Evolutionary conservation across 345 rosid genomes (phyloP), one percentile per base, ranked within the genome.

Genomic region (Eutrema heterophyllum): DNA sequence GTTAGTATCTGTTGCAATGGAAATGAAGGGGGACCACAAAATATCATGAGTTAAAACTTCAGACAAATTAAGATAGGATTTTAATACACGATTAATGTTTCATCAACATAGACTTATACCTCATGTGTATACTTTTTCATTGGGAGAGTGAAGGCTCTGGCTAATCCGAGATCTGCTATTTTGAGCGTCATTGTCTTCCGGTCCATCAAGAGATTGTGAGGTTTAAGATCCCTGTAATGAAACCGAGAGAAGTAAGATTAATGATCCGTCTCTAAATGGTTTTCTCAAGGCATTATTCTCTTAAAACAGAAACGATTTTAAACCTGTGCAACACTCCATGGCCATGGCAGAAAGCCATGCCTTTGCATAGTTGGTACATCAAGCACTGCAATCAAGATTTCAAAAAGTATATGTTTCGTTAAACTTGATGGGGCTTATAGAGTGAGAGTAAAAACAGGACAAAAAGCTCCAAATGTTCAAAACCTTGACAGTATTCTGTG

Each of bases 281-380:
- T 24, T 7, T 12, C 40, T 9, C 32, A 48, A 52, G 3, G 35
- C 61, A 56, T 9, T 38, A 15, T 45, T 36, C 1, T 27, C 44
- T 50, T 36, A 2, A 39, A 21, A 14, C 32, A 35, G 35, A 45
- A 56, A 48, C 35, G 35, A 55, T 50, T 26, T 45, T 11, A 5
- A 43, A 91, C 99, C 99, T 95, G 79, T 95, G 99, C 52, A 95
- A 53, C 75, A 95, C 87, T 58, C 99, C 99, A 65, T 90, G 97
- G 24, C 98, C 99, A 74, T 92, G 99, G 81, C 98, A 95, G 80
- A 95, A 90, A 59, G 99, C 93, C 73, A 94, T 92, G 26, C 99
- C 99, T 78, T 92, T 92, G 88, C 97, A 92, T 12, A 95, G 78
- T 78, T 95, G 99, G 73, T 84, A 95, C 99, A 95, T 95, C 88